Evolutionary conservation across 129 eudicot genomes (phyloP).

Genomic region (Solidago caesia): DNA sequence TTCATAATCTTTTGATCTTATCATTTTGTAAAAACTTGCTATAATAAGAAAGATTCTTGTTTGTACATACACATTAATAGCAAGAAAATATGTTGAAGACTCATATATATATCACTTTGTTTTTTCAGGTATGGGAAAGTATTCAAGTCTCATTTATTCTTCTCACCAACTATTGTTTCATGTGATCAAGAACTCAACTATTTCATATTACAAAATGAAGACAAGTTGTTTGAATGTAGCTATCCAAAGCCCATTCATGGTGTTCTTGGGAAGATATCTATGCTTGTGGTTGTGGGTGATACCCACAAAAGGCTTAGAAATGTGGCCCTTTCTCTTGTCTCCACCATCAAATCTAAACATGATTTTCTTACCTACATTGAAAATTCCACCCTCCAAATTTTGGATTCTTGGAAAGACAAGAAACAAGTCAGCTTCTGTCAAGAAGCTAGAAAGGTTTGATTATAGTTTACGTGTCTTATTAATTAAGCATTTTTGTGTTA

Average conservation of each 20-base stretch:
- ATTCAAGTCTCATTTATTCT: slow-evolving; percentile 77
- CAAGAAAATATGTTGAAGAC: slow-evolving; percentile 27
- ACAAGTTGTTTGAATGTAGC: slow-evolving; percentile 63
- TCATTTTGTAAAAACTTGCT: slow-evolving; percentile 28
- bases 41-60: slow-evolving; percentile 29
- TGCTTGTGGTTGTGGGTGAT: slow-evolving; percentile 68
- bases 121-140: slow-evolving; percentile 80
- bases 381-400: slow-evolving; percentile 44
- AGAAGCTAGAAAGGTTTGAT: slow-evolving; percentile 76
- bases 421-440: slow-evolving; percentile 60
- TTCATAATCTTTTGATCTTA: slow-evolving; percentile 9
- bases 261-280: slow-evolving; percentile 60
- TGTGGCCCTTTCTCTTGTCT: slow-evolving; percentile 62
- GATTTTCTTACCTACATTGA: slow-evolving; percentile 60
- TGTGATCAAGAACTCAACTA: slow-evolving; percentile 79
- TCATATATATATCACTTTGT: not conserved
- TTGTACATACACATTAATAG: slow-evolving; percentile 32
- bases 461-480: not conserved
- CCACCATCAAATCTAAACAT: slow-evolving; percentile 59
- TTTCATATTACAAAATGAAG: slow-evolving; percentile 81
- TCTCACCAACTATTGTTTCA: slow-evolving; percentile 74
- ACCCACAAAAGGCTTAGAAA: slow-evolving; percentile 72
- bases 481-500: not conserved
- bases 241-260: slow-evolving; percentile 80
- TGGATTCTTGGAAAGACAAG: slow-evolving; percentile 68